Percentiles rank a stretch among this genome's conserved stretches.
phyloP scores from a whole-genome alignment of 1,139 yeast species.

The Casaregolazyma suthepensis region DNA sequence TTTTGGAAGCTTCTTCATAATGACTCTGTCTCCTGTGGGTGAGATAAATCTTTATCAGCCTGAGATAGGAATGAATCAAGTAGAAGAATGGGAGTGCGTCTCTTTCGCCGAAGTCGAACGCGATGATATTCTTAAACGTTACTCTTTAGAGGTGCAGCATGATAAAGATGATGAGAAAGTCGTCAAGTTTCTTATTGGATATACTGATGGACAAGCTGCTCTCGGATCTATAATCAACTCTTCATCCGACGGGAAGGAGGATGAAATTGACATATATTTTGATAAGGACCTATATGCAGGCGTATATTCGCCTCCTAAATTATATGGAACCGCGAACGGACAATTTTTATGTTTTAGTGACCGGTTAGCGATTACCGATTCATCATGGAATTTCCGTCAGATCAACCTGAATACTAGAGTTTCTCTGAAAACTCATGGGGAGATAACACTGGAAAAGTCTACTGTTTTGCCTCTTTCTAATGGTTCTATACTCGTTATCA shows the following conservation, averaged over 20 bases:
- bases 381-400: background rate
- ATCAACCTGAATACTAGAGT: background rate
- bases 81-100: background rate
- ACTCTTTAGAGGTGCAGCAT: background rate
- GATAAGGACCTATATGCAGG: background rate
- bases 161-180: background rate
- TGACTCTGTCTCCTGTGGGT: background rate
- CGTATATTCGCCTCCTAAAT: background rate
- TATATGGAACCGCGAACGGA: background rate
- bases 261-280: background rate
- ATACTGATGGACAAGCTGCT: background rate
- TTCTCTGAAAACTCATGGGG: background rate
- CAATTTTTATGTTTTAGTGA: background rate
- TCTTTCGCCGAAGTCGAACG: background rate
- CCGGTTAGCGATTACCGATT: background rate
- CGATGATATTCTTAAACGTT: background rate
- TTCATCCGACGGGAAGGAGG: background rate
- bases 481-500: background rate
- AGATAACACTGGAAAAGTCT: background rate
- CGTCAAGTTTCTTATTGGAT: background rate
- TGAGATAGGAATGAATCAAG: background rate
- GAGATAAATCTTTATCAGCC: background rate
- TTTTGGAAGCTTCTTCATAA: background rate
- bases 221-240: background rate
- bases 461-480: background rate